Evolutionary conservation across 805 yeast genomes (phyloP).

Genomic region (Hanseniaspora vineae): DNA sequence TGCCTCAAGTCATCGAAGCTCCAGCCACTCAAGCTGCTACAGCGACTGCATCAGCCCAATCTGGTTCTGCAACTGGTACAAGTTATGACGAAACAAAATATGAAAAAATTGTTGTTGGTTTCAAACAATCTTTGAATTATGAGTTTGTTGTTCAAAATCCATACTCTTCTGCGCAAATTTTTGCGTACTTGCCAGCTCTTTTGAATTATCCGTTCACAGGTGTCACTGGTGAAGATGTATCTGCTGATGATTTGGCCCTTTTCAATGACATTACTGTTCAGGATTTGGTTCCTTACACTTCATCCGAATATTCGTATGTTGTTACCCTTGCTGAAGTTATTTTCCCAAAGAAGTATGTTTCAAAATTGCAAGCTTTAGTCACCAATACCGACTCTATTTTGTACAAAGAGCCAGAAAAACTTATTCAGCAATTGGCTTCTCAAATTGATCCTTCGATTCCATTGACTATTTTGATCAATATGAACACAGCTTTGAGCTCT

Average conservation of each 20-base stretch:
- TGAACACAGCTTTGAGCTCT: slow-evolving; percentile 8
- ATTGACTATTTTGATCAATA: slow-evolving; percentile 13
- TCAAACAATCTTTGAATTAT: slow-evolving; percentile 67
- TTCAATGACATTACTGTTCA: slow-evolving; percentile 39
- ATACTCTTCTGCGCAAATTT: slow-evolving; percentile 64
- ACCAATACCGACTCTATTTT: slow-evolving; percentile 40
- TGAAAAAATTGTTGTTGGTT: slow-evolving; percentile 26
- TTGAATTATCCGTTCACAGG: slow-evolving; percentile 47
- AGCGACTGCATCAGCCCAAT: background rate
- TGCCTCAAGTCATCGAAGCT: slow-evolving; percentile 28
- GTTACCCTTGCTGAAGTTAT: slow-evolving; percentile 84
- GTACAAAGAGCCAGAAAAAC: slow-evolving; percentile 44
- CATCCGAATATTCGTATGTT: slow-evolving; percentile 43
- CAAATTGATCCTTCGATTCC: slow-evolving; percentile 46
- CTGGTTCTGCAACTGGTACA: slow-evolving; percentile 27
- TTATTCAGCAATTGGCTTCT: slow-evolving; percentile 43
- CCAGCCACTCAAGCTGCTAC: slow-evolving; percentile 2
- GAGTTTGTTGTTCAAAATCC: slow-evolving; percentile 77
- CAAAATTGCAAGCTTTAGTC: slow-evolving; percentile 36
- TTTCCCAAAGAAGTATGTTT: slow-evolving; percentile 47
- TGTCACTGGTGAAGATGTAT: slow-evolving; percentile 2
- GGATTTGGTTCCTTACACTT: slow-evolving; percentile 64
- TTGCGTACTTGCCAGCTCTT: slow-evolving; percentile 63
- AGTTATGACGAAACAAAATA: slow-evolving; percentile 21
- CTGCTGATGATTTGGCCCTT: slow-evolving; percentile 10